Evolutionary conservation across 164 flowering plant species (phyloP).

Genomic region (Liquidambar formosana): DNA sequence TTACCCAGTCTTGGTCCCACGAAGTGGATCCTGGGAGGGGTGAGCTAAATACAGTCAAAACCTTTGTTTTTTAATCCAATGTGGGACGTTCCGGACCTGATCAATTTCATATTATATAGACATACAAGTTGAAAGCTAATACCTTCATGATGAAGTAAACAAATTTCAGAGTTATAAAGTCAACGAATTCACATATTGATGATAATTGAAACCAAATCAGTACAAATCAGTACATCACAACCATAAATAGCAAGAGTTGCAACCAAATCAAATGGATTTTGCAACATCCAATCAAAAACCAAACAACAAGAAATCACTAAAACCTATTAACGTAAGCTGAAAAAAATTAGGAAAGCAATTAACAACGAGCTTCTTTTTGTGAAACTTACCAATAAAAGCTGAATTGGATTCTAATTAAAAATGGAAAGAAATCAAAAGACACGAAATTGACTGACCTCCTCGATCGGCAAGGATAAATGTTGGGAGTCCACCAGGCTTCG

Average conservation of each 20-base stretch:
- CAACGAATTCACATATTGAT: neutral
- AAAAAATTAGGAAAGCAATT: neutral
- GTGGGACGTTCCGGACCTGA: too few relatives aligned
- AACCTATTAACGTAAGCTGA: too few relatives aligned
- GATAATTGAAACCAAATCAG: neutral
- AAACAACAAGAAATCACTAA: neutral
- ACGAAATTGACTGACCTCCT: conserved; percentile 54
- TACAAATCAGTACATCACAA: neutral
- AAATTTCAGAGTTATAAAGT: conserved; percentile 1
- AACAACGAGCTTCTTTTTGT: neutral
- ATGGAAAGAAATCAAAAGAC: neutral
- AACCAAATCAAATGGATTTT: too few relatives aligned
- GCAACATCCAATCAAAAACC: neutral
- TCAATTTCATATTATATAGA: too few relatives aligned
- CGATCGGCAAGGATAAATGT: conserved; percentile 77
- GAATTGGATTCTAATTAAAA: neutral
- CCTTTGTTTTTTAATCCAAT: too few relatives aligned
- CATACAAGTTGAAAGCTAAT: too few relatives aligned
- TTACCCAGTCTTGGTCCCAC: too few relatives aligned
- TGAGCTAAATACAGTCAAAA: too few relatives aligned
- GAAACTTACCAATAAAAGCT: neutral
- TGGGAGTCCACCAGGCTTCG: conserved; percentile 78
- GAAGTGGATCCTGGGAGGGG: too few relatives aligned
- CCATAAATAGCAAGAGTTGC: neutral
- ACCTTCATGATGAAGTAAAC: too few relatives aligned